Percentiles rank a stretch among this genome's conserved stretches.
phyloP scores from a whole-genome alignment of 305 asterid genomes.

The Fraxinus greggii region DNA sequence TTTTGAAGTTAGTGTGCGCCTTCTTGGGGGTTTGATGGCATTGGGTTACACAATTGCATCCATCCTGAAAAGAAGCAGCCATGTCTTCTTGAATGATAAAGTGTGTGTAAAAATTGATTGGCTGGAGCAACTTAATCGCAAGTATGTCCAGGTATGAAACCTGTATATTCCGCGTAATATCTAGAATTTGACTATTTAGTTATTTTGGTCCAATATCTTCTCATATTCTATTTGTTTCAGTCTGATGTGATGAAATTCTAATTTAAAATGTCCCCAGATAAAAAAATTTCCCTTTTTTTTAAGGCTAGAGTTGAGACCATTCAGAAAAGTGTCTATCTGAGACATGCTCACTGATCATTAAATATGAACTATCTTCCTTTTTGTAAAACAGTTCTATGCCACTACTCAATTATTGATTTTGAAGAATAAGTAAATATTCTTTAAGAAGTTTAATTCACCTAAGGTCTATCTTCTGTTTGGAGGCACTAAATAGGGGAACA shows the following conservation, averaged over 20 bases:
- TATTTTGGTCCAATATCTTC: background rate
- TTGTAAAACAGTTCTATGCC: background rate
- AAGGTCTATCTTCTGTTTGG: background rate
- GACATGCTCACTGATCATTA: background rate
- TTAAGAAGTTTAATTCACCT: background rate
- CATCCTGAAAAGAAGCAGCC: conserved; percentile 91
- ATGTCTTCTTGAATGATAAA: conserved; percentile 69
- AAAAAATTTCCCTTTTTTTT: background rate
- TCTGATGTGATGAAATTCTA: conserved; percentile 6
- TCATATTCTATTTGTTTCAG: background rate
- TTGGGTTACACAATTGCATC: conserved; percentile 94
- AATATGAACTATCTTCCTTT: background rate
- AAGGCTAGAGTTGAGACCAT: conserved; percentile 17
- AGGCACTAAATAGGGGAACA: background rate
- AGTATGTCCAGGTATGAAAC: conserved; percentile 75
- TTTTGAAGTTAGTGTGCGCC: conserved; percentile 98
- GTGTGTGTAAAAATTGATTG: conserved; percentile 88
- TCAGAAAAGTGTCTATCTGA: background rate
- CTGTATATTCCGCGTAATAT: conserved; percentile 12
- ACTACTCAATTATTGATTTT: background rate
- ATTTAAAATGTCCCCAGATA: conserved; percentile 1
- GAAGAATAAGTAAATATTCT: background rate
- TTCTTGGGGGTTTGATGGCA: conserved; percentile 99
- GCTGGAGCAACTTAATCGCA: conserved; percentile 95
- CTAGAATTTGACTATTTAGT: conserved; percentile 1